phyloP scores from a whole-genome alignment of 169 alveolate species.

The Perkinsus marinus region DNA sequence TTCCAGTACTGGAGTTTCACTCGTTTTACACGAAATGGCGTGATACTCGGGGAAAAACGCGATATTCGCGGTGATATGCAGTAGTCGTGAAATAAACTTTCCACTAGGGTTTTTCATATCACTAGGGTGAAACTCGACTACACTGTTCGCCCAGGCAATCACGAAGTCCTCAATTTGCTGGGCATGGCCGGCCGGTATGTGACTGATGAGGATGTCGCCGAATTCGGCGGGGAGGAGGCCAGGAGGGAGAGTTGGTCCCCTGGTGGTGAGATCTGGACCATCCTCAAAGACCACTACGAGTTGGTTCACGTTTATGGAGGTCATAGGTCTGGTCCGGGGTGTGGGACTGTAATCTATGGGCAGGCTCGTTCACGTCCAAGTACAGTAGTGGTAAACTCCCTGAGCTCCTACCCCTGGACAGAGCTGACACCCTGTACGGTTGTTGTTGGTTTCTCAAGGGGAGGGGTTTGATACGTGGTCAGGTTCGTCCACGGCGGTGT shows the following conservation, averaged over 20 bases:
- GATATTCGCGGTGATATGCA: no score
- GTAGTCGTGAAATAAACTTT: no score
- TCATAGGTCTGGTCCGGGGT: not conserved
- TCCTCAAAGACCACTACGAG: not conserved
- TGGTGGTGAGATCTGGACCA: not conserved
- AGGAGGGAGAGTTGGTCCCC: not conserved
- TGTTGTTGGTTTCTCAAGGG: not conserved
- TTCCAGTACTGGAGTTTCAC: no score
- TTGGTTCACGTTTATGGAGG: not conserved
- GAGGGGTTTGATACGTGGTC: not conserved
- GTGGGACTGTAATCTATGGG: no score
- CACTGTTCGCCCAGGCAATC: not conserved
- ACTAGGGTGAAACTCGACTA: not conserved
- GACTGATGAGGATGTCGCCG: not conserved
- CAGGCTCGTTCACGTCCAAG: not conserved
- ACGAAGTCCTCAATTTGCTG: not conserved
- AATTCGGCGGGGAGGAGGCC: not conserved
- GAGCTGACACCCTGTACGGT: not conserved
- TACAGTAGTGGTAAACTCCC: not conserved
- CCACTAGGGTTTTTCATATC: no score
- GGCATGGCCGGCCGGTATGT: not conserved
- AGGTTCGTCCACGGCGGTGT: not conserved
- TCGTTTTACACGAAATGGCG: no score
- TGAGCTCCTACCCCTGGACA: not conserved
- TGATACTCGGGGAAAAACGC: no score